Evolutionary conservation across 495 filamentous ascomycete genomes (phyloP), one percentile per base, ranked within the genome.

Genomic region (Penicillium cinerascens): DNA sequence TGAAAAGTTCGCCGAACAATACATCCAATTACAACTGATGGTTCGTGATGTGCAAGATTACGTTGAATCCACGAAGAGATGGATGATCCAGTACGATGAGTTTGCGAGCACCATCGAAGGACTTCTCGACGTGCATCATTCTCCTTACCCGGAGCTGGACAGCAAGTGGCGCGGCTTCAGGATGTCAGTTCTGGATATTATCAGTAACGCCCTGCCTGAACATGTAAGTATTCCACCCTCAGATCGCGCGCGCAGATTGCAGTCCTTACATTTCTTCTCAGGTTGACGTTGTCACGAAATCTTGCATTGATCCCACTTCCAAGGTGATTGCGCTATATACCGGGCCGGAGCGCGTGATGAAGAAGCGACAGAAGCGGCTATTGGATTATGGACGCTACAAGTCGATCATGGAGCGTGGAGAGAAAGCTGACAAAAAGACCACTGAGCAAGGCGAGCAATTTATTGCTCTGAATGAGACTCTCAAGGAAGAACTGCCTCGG

Each of bases 11-110:
- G 82, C 84, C n/a, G 85, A 91, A 47, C 89, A 95, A 61, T 96
- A 86, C 66, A 85, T 95, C 60, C 85, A 89, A 52, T 75, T 97
- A 26, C 91, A 97, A 61, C 84, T 97, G 38, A 87, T 96, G 22
- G 79, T 95, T 65, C 81, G 91, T 40, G 93, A 99, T 67, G 84
- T 95, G 13, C 88, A 95, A 60, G 87, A 80, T 60, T 99, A 97
- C 70, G 87, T 87, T 2, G 77, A 80, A 2, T 82, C 87, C 36
- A 82, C 85, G 0, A 77, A 87, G 17, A 74, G 73, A 0, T 87
- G 83, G 39, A 84, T 96, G 60, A 82, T 86, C 15, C 84, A 85
- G 46, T 88, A 92, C 52, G 78, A 85, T 38, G 81, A 83, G 36
- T 84, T 87, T 56, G 77, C 87, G 22, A 79, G 76, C 18, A 83